These are phyloP conservation scores for Globisporangium sylvaticum DNA, from an alignment of 352 stramenopile species.

Conservation along the genomic window DNA sequence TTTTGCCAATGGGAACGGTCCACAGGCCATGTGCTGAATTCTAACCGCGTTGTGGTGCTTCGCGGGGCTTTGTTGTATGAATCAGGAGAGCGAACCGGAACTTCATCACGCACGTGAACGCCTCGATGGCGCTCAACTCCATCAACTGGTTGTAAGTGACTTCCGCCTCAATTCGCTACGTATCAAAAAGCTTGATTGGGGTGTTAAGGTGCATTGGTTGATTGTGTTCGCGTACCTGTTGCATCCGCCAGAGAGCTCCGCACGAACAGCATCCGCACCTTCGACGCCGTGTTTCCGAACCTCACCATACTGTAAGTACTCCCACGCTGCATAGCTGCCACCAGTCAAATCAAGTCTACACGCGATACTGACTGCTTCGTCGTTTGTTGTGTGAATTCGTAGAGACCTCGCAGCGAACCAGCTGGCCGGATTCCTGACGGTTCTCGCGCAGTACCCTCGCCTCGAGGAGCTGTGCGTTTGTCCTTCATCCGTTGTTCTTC, in stretches of 20 bases:
- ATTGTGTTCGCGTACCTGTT: neutral
- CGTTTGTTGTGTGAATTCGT: neutral
- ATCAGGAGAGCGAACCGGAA: neutral
- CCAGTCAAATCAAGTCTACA: neutral
- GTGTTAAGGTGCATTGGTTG: too few relatives aligned
- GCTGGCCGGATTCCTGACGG: neutral
- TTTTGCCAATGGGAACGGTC: too few relatives aligned
- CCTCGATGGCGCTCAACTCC: neutral
- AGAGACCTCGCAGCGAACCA: constrained; percentile 2
- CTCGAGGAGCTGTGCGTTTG: neutral
- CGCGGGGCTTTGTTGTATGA: neutral
- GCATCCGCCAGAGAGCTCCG: neutral
- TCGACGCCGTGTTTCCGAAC: constrained; percentile 1
- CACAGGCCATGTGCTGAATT: too few relatives aligned
- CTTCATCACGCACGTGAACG: neutral
- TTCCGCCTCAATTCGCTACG: too few relatives aligned
- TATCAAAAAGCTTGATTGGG: too few relatives aligned
- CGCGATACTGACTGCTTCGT: neutral
- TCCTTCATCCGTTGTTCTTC: too few relatives aligned
- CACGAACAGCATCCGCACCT: neutral
- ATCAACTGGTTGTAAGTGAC: neutral
- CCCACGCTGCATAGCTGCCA: neutral
- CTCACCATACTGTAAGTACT: neutral
- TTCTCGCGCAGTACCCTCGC: neutral
- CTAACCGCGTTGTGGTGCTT: neutral